Evolutionary conservation across 352 stramenopile species (phyloP), one percentile per base, ranked within the genome.

Genomic region (Phytophthora kernoviae): DNA sequence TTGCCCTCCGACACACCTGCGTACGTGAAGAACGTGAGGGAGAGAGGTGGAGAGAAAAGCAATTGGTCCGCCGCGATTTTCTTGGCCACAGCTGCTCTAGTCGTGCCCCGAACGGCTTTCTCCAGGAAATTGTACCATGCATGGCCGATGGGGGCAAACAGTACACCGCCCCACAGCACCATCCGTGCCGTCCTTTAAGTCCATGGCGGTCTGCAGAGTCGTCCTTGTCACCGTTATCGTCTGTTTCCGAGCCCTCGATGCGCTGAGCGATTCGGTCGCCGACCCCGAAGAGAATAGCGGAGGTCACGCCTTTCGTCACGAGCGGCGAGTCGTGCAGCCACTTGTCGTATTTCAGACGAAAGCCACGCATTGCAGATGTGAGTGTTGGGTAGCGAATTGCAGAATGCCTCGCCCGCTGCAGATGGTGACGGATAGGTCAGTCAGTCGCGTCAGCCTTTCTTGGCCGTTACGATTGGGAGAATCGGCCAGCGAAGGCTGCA

Each of bases 41-140:
- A 58, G 9, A 77, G 18, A 11, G 62, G 66, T 8, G 73, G 73
- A 10, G 73, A 67, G 47, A 81, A 70, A 9, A 79, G 9, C 15
- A 81, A 36, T 58, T 77, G 65, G 27, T 81, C 73, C 0, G 70
- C 61, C 0, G 62, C 73, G 41, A 81, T 67, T 27, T 81, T 79
- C 59, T 79, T 77, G 33, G 56, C 46, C 39, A 79, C 61, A 0
- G 34, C 40, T 15, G 61, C 36, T 12, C 47, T 34, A 9, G 52
- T 49, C 5, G 57, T 77, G 45, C 65, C 68, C 15, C 54, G 68
- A 40, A 81, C 58, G 10, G 32, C 56, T 15, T 68, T 69, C 65
- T 98, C 92, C 17, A 98, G 67, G 10, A 90, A 61, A 30, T 91
- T 84, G 68, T 97, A 98, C 69, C 96, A 98, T 33, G 77, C 89